Base-by-base conservation (phyloP, 768 basidiomycete genomes). In the Amanita brunnescens region DNA sequence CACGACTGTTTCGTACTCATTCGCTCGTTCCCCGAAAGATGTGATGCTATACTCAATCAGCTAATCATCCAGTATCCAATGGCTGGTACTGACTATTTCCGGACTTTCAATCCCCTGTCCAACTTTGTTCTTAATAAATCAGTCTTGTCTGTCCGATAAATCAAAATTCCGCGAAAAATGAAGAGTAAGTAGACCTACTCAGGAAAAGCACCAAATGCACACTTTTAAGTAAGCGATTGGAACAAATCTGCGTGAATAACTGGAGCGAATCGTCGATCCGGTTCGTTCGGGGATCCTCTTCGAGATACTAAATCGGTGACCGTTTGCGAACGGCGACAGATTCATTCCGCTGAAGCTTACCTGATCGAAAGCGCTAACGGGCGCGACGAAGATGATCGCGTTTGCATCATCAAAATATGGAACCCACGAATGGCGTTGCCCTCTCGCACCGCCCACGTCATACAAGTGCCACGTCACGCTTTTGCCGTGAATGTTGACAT, bases 191-290 rank as follows among this genome's bases (percentile, higher is more conserved):
- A 26, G 26, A 67, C 80, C 32, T 65, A 79, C 78, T 80, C 7
- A 80, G 67, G 66, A 81, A 83, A 42, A 81, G 64, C 13, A 80
- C 75, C 20, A 80, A 59, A 59, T 79, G 75, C 21, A 81, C 84
- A 34, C 76, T 83, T 63, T 88, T 89, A 45, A 92, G 70, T 46
- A 91, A 74, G 30, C 78, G 75, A 62, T 91, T 91, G 30, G 85
- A 83, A 61, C 88, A 91, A 9, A 91, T 87, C 59, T 87, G 78
- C 4, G 87, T 90, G 64, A 90, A 92, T 21, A 91, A 71, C 66
- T 89, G 88, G n/a, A 92, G 67, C 0, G 89, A 91, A 62, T 92
- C 90, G 55, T 91, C 87, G 26, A 92, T 88, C 44, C 90, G 73
- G 58, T 92, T 92, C 35, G 85, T 85, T 52, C 84, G 77, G 24